Evolutionary conservation across 2,329 filamentous ascomycete genomes (phyloP), one percentile per base, ranked within the genome.

Genomic region (Cladosporium oxysporum): DNA sequence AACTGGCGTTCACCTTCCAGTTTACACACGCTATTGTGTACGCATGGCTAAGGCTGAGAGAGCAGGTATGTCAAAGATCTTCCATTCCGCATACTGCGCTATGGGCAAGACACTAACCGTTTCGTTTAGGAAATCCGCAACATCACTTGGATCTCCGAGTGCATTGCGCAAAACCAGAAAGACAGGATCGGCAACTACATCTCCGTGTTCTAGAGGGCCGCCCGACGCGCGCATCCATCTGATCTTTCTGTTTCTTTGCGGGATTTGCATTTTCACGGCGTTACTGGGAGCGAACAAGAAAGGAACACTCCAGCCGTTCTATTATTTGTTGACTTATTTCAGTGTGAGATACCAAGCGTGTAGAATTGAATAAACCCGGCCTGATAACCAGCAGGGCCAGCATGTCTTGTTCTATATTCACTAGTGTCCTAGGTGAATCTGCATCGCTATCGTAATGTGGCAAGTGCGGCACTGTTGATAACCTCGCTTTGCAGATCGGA

Each of bases 141-240:
- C 81, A 97, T 99, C 76, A 98, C 95, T 61, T 99, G 95, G 95
- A 99, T 99, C 79, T 91, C 95, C 26, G 95, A 99, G 81, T 99
- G 95, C 82, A 99, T 99, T 86, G 95, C 95, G 65, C 95, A 99
- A 82, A 97, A 97, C 83, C 95, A 99, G 82, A 99, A 99, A 84
- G 95, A 99, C 80, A 88, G 95, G 77, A 98, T 99, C 78, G 91
- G 92, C 73, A 99, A 98, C 82, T 99, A 96, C 81, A 99, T 99
- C 79, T 97, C 93, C 81, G 95, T 98, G 69, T 97, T 99, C 81
- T 97, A 63, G 28, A 63, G 41, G n/a, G 10, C 41, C 41, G 41
- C 18, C 7, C 37, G 37, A 44, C 37, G 16, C 16, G 35, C 23
- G 47, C 31, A 41, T 41, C 31, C 55, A 23, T 21, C 44, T n/a